Evolutionary conservation across 2,329 filamentous ascomycete species (phyloP).

Genomic region (Orbilia ellipsospora): DNA sequence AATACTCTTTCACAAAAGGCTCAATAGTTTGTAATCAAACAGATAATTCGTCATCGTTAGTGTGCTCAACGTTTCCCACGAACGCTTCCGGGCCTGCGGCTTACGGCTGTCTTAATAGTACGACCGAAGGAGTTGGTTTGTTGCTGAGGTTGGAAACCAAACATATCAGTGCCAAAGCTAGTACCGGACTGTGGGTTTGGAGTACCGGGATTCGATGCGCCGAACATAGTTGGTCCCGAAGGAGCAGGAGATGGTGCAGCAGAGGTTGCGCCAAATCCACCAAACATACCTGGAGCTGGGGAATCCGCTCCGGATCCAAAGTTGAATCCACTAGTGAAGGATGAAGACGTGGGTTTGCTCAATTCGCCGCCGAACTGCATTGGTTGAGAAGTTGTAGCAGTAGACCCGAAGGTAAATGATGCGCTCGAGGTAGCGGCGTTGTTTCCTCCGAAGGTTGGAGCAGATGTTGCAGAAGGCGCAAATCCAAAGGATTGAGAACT

Average conservation of each 20-base stretch:
- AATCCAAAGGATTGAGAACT: conserved; percentile 28
- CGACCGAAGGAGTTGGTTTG: conserved; percentile 37
- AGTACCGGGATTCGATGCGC: conserved; percentile 27
- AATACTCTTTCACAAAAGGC: background rate
- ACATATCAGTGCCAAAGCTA: conserved; percentile 24
- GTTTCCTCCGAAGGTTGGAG: conserved; percentile 40
- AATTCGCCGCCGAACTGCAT: conserved; percentile 35
- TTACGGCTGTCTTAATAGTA: conserved; percentile 44
- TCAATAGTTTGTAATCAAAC: conserved; percentile 2
- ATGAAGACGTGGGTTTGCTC: conserved; percentile 37
- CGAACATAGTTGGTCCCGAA: conserved; percentile 25
- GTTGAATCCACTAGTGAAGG: conserved; percentile 29
- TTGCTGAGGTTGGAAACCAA: conserved; percentile 47
- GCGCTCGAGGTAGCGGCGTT: conserved; percentile 38
- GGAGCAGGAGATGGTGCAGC: conserved; percentile 33
- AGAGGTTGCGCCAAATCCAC: conserved; percentile 23
- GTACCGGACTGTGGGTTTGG: conserved; percentile 11
- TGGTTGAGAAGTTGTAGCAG: conserved; percentile 36
- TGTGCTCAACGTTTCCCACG: conserved; percentile 30
- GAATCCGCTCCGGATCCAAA: conserved; percentile 29
- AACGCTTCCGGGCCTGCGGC: conserved; percentile 45
- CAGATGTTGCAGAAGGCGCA: conserved; percentile 21
- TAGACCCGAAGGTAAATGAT: conserved; percentile 50
- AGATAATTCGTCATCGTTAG: background rate
- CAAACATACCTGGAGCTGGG: conserved; percentile 24